phyloP scores from a whole-genome alignment of 2,329 filamentous ascomycete genomes.

The Xylaria sp. region DNA sequence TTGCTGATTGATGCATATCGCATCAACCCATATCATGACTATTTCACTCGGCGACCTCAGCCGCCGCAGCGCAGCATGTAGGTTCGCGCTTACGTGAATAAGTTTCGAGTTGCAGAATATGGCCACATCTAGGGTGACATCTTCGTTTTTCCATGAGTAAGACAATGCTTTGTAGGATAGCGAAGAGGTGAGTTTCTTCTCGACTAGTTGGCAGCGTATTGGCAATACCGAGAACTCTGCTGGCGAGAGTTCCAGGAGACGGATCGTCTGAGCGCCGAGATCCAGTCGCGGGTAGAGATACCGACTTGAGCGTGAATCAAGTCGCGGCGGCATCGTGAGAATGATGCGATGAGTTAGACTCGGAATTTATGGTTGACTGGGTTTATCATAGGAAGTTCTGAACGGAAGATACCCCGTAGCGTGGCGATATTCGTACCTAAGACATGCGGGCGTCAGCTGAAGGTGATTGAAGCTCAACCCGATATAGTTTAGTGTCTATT shows the following conservation, averaged over 20 bases:
- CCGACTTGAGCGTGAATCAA: slow-evolving; percentile 25
- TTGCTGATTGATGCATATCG: slow-evolving; percentile 42
- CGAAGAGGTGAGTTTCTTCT: slow-evolving; percentile 11
- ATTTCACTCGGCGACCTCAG: slow-evolving; percentile 21
- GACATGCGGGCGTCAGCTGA: too few relatives aligned
- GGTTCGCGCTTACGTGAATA: slow-evolving; percentile 35
- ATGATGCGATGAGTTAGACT: slow-evolving; percentile 3
- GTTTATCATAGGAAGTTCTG: background rate
- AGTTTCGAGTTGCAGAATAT: slow-evolving; percentile 35
- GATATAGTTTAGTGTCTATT: slow-evolving; percentile 15
- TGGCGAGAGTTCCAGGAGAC: slow-evolving; percentile 34
- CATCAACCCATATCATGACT: slow-evolving; percentile 40
- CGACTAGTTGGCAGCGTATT: slow-evolving; percentile 35
- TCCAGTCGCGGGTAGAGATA: slow-evolving; percentile 31
- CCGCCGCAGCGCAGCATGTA: slow-evolving; percentile 35
- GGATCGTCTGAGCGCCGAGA: slow-evolving; percentile 22
- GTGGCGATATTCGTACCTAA: background rate
- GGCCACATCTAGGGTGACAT: slow-evolving; percentile 12
- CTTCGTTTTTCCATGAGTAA: slow-evolving; percentile 37
- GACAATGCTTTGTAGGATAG: slow-evolving; percentile 38
- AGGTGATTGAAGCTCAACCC: slow-evolving; percentile 3
- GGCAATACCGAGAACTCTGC: slow-evolving; percentile 18
- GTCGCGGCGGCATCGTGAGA: slow-evolving; percentile 29
- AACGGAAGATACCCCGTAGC: background rate
- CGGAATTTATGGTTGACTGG: background rate